A percentile compares a stretch with the other conserved stretches of the same genome.
phyloP scores from a whole-genome alignment of 495 filamentous ascomycete species.

The Astrothelium macrocarpum region DNA sequence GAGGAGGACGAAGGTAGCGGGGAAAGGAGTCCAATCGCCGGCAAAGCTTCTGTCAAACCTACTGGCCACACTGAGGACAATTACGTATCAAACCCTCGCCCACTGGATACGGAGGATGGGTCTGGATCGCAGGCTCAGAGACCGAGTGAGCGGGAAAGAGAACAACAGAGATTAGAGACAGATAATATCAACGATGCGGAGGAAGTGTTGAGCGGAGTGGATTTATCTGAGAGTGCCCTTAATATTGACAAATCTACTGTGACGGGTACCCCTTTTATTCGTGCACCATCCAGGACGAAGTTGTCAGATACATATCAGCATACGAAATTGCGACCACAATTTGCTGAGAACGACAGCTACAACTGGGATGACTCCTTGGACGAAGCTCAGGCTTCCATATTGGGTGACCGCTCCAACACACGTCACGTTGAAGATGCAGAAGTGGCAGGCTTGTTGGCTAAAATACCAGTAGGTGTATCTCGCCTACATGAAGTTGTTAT shows the following conservation, averaged over 20 bases:
- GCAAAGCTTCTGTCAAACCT: not conserved
- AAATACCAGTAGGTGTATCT: conserved; percentile 34
- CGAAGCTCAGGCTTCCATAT: conserved; percentile 2
- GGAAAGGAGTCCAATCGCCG: not conserved
- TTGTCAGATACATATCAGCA: conserved; percentile 8
- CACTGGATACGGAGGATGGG: not conserved
- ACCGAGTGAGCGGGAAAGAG: not conserved
- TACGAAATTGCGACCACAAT: conserved; percentile 11
- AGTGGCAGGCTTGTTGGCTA: conserved; percentile 20
- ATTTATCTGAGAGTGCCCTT: not conserved
- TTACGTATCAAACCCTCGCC: not conserved
- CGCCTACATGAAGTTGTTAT: conserved; percentile 35
- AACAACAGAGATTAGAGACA: not conserved
- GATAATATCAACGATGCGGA: not conserved
- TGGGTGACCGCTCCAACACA: not conserved
- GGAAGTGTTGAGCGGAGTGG: not conserved
- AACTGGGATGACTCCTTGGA: conserved; percentile 29
- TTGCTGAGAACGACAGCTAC: conserved; percentile 29
- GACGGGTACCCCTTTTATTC: conserved; percentile 35
- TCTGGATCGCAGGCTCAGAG: not conserved
- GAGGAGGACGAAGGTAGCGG: conserved; percentile 8
- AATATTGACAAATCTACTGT: conserved; percentile 9
- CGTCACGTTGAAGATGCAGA: conserved; percentile 3
- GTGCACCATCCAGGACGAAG: conserved; percentile 31
- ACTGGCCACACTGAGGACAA: not conserved